Base-by-base conservation (phyloP, 2,329 filamentous ascomycete genomes). In the Coniochaeta sp. region DNA sequence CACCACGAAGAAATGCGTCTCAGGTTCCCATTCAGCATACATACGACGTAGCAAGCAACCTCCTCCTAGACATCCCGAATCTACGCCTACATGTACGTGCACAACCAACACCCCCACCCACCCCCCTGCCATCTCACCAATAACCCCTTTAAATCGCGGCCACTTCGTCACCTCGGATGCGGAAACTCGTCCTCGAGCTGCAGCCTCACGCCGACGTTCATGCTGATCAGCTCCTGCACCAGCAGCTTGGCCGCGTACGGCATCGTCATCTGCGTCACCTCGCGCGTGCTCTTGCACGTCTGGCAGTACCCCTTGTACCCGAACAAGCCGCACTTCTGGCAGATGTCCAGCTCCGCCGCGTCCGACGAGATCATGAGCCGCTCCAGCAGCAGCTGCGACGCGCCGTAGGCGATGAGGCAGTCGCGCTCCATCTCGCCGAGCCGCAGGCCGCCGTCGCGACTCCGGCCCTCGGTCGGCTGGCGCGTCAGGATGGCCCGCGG, bases 381-480 rank as follows among this genome's bases (percentile, higher is more conserved):
- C 76, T 99, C 95, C 3, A 98, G 81, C 34, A 99, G 81, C 38
- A 99, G 81, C 74, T 99, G 95, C 59, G 88, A 92, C 9, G 95
- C 95, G 60, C 95, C 95, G 72, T 99, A 99, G 10, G 95, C 95
- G 67, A 99, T 98, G 63, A 99, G 74, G 75, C 95, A 99, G 79
- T 99, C 95, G 67, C 95, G 91, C 73, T 99, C 95, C 96, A 99
- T 99, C 77, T 99, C 95, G 71, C 96, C 95, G 54, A 99, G 79
- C 72, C 95, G 88, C 50, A 99, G 80, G 73, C 95, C 95, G 74
- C 95, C 95, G 65, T 96, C 91, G 60, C 93, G 81, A 9, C 93
- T 96, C 68, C 95, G 87, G 80, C 95, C 95, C 78, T 99, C 95
- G 0, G 93, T 99, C 0, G 95, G 95, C 73, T 99, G 95, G 10